Evolutionary conservation across 331 rosid genomes (phyloP), one percentile per base, ranked within the genome.

Genomic region (Dryas integrifolia): DNA sequence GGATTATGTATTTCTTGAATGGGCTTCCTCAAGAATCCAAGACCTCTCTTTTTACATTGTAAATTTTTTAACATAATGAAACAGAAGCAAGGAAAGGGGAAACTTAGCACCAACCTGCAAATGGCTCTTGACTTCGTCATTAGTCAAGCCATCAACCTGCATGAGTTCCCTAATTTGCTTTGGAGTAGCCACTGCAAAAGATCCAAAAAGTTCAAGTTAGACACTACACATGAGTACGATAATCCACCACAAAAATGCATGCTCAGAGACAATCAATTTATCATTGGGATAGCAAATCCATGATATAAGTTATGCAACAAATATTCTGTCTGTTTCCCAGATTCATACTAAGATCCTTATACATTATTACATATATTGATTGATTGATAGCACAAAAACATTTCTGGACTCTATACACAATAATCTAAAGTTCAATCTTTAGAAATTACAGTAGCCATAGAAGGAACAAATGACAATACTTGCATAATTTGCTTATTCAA

Each of bases 91-190:
- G 70, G 60, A n/a, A 58, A 39, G 5, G 24, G 24, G 9, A 69
- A 74, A 58, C 13, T 46, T 52, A 77, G 16, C 70, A 83, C 90
- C 47, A 80, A 95, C 99, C 85, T 95, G 99, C 84, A 95, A 86
- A 81, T 95, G 99, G 71, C 98, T 92, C 81, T 95, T 95, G 79
- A 95, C 99, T 89, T 95, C 99, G 73, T 95, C 99, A 39, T 95
- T 95, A 10, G 99, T 95, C 56, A 95, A 85, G 81, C 97, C 99
- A 79, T 95, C 98, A 41, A 95, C 99, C 75, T 95, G 98, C 99
- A 95, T 95, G 59, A 95, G 85, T 56, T 95, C 99, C 85, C 99
- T 85, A 53, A 95, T 95, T 82, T 95, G 99, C 87, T 95, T 95
- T 52, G 99, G 99, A 4, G 99, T 95, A 47, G 99, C 99, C 10